Percentiles rank a stretch among this genome's conserved stretches.
phyloP scores from a whole-genome alignment of 2,329 filamentous ascomycete species.

The Aquanectria penicillioides region DNA sequence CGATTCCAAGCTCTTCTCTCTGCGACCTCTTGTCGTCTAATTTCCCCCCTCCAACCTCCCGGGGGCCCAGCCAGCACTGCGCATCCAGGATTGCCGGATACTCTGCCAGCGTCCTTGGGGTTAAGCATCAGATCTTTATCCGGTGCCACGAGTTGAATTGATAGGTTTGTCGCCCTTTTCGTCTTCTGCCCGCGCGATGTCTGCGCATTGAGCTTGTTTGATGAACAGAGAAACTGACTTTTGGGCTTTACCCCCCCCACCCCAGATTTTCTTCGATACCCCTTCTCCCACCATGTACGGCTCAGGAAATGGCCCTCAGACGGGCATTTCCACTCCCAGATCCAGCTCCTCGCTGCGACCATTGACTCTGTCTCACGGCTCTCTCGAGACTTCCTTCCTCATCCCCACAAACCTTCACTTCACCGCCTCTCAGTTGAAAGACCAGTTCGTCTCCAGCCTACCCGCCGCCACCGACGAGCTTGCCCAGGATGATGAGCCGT shows the following conservation, averaged over 20 bases:
- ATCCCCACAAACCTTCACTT: slow-evolving; percentile 96
- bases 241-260: slow-evolving; percentile 12
- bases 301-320: slow-evolving; percentile 84
- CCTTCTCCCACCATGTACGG: slow-evolving; percentile 79
- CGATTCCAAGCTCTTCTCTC: slow-evolving; percentile 34
- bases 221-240: slow-evolving; percentile 27
- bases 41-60: slow-evolving; percentile 40
- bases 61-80: slow-evolving; percentile 43
- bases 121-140: slow-evolving; percentile 38
- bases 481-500: slow-evolving; percentile 98
- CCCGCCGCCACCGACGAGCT: slow-evolving; percentile 95
- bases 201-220: slow-evolving; percentile 1
- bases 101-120: slow-evolving; percentile 41
- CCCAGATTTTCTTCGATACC: slow-evolving; percentile 54
- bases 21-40: slow-evolving; percentile 33
- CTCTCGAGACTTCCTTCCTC: slow-evolving; percentile 95
- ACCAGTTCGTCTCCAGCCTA: slow-evolving; percentile 85
- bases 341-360: slow-evolving; percentile 93
- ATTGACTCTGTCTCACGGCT: slow-evolving; percentile 89
- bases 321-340: slow-evolving; percentile 95
- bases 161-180: slow-evolving; percentile 42
- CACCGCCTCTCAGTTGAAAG: slow-evolving; percentile 93
- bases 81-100: slow-evolving; percentile 39
- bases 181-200: background rate
- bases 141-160: slow-evolving; percentile 42